Evolutionary conservation across 495 filamentous ascomycete species (phyloP), one percentile per base, ranked within the genome.

Genomic region (Letharia lupina): DNA sequence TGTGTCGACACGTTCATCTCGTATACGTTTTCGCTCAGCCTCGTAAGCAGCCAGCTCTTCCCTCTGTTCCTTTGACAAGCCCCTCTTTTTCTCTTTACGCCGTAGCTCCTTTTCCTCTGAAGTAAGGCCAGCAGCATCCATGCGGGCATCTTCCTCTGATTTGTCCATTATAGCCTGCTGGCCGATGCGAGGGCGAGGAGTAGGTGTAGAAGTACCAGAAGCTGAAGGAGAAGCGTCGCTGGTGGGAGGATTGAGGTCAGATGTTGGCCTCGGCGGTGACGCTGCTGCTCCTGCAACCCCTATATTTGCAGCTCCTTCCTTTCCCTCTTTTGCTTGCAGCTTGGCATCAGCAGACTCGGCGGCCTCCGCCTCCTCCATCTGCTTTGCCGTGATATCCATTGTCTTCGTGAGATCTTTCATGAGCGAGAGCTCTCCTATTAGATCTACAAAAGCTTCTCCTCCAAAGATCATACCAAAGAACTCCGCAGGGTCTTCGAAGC

Each of bases 401-500:
- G 91, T 91, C 65, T 89, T 86, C 5, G 90, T 93, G 47, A 95
- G 79, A 70, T 94, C 91, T 76, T 93, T 94, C 88, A 96, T 93
- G 61, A 96, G 82, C 58, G 88, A 91, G 67, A 96, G 92, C 77
- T 96, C 91, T 63, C 91, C 91, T 70, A 94, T 95, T 73, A 91
- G 85, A 75, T 94, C 93, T 35, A 87, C 82, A 72, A 99, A 99
- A 7, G 95, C 94, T 65, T 96, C 93, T 45, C 94, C 94, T 68
- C 94, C 94, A 71, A 99, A 99, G 66, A 99, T 98, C 83, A 91
- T 96, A 69, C 90, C 87, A 76, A 99, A 98, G 85, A 99, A 99
- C 78, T 99, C 95, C 54, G 91, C 84, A 0, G 94, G 95, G 71
- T 99, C 94, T 80, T 91, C 88, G 76, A 99, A 99, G 67, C 94